Evolutionary conservation across 768 basidiomycete species (phyloP), one percentile per base, ranked within the genome.

Genomic region (Cantharellus cinnabarinus): DNA sequence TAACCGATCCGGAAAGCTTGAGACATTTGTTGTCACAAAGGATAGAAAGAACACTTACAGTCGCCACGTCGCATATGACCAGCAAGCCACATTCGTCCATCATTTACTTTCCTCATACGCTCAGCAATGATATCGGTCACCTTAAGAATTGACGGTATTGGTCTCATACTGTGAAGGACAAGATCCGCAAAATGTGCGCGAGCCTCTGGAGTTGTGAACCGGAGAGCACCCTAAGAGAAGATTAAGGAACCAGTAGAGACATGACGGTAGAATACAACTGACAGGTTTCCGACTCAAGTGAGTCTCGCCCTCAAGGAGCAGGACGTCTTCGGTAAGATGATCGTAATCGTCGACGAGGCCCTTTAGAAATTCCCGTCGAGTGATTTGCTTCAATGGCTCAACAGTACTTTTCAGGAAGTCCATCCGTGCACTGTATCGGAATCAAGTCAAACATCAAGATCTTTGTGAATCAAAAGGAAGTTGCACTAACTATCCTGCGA

Each of bases 351-450:
- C 75, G 39, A 64, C 62, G 50, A 70, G 70, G 34, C 74, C 75
- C 20, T 69, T 69, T 60, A 76, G 67, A 0, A 68, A 66, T 50
- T 66, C 64, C 44, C 68, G 68, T 3, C 68, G 70, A 4, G 66
- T 69, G 59, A 72, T 69, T 64, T 74, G 70, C 42, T 62, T 67
- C 57, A 71, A 65, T 4, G 74, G 72, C 41, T 65, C 64, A 5
- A 72, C 70, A 41, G 75, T 72, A 20, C 71, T 70, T 63, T 75
- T 74, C 34, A 73, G 68, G 61, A 62, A 72, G 29, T 75, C 74
- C 72, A 74, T 71, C 15, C 72, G 69, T n/a, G 70, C 65, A 41
- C 74, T 75, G 58, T 14, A 44, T 3, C 5, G 4, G 58, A 15
- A 61, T 4, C 3, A 15, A 3, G 4, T 29, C 2, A n/a, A 29